Base-by-base conservation (phyloP, 176 grass and related monocot species). In the Triticum timopheevii region DNA sequence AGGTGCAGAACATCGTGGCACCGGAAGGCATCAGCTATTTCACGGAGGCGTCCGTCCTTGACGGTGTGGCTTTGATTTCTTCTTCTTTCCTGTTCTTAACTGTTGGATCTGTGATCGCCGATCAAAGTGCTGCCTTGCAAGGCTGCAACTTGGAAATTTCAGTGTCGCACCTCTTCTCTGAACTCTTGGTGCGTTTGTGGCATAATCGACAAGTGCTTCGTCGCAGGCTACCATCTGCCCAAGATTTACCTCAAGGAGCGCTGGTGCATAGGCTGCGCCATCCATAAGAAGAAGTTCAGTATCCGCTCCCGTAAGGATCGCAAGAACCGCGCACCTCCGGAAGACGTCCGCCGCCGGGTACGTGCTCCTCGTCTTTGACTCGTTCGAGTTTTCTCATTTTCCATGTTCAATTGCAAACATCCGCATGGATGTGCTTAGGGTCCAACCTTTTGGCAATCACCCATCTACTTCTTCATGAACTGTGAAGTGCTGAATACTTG, bases 231-330 rank as follows among this genome's bases (percentile, higher is more conserved):
- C 50, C 80, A 91, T 28, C 91, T 98, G 5, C 93, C 96, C 1
- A 98, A 98, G 86, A 62, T 95, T 4, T 98, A 98, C 23, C 76
- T 88, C 3, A 95, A 93, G 88, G 82, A 91, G 56, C 91, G 93
- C 15, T 93, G 87, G 81, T 94, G 96, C 7, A 74, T 98, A 17
- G 89, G 90, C 7, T 98, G 96, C 15, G 96, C 96, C 4, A 94
- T 98, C 86, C 93, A 95, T 39, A 79, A 68, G 27, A 86, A 89
- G 10, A 85, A 91, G 16, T 86, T 98, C 6, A 72, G 93, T 28
- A 88, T 95, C 3, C 89, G 96, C 39, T 94, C 96, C 63, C 93
- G 91, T 22, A 86, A 90, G 77, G 66, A 77, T 39, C 88, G 96
- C 44, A 84, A 90, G 42, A 77, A 90, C 84, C 96, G 93, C 36